These are phyloP conservation scores for Quercus suber DNA, from an alignment of 306 rosid species.

Conservation along the genomic window DNA sequence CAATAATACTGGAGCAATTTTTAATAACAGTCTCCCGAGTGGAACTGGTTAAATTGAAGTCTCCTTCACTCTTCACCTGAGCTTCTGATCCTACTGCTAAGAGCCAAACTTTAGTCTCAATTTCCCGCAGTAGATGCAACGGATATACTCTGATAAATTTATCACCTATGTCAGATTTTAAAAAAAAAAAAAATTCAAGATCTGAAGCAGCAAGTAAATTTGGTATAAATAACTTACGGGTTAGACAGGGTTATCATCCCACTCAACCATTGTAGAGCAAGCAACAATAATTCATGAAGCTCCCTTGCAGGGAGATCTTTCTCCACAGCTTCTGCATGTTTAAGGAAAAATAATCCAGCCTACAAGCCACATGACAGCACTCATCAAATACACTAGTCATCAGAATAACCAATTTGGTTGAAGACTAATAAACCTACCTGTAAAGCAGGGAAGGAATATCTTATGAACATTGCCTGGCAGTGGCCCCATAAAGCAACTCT, in stretches of 20 bases:
- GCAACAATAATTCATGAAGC: conserved; percentile 87
- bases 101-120: conserved; percentile 98
- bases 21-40: conserved; percentile 46
- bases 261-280: conserved; percentile 94
- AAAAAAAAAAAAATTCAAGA: conserved; percentile 11
- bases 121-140: conserved; percentile 86
- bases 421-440: conserved; percentile 52
- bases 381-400: conserved; percentile 19
- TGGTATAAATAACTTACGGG: conserved; percentile 56
- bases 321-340: conserved; percentile 95
- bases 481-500: conserved; percentile 92
- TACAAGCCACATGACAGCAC: conserved; percentile 36
- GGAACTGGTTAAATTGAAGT: conserved; percentile 55
- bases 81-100: conserved; percentile 91
- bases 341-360: conserved; percentile 98
- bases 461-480: conserved; percentile 84
- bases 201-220: conserved; percentile 14
- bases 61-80: conserved; percentile 84
- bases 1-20: conserved; percentile 79
- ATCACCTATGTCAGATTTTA: conserved; percentile 30
- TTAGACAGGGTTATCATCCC: conserved; percentile 82
- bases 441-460: conserved; percentile 90
- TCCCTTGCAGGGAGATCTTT: conserved; percentile 95
- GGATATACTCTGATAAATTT: conserved; percentile 71
- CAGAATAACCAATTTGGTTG: conserved; percentile 19